These are phyloP conservation scores for Litsea cubeba DNA, from an alignment of 164 flowering plant species.

Conservation along the genomic window DNA sequence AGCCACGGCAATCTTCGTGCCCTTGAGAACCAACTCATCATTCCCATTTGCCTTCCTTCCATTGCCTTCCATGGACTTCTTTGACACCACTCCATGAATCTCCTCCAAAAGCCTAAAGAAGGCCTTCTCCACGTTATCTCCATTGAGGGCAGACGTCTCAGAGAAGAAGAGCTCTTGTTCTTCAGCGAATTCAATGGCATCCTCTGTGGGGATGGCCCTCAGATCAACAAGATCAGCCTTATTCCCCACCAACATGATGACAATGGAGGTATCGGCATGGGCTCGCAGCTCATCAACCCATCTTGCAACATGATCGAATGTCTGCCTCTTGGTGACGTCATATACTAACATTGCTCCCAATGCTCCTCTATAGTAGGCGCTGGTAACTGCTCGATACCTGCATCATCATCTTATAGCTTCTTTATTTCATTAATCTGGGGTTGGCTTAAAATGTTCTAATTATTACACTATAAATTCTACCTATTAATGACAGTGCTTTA, in stretches of 20 bases:
- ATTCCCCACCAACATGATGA: constrained; percentile 63
- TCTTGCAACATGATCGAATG: constrained; percentile 58
- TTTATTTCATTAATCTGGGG: neutral
- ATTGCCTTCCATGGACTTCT: constrained; percentile 33
- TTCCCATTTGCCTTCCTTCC: constrained; percentile 2
- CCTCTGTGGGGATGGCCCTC: constrained; percentile 48
- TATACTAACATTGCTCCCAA: constrained; percentile 70
- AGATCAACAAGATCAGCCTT: constrained; percentile 54
- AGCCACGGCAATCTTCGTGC: constrained; percentile 42
- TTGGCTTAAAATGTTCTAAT: neutral
- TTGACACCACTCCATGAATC: constrained; percentile 38
- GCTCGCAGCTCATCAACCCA: constrained; percentile 69
- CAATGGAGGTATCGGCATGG: constrained; percentile 61
- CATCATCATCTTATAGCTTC: neutral
- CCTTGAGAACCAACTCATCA: constrained; percentile 22
- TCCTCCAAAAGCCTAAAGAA: constrained; percentile 47
- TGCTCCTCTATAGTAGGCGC: constrained; percentile 81
- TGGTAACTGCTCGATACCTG: constrained; percentile 72
- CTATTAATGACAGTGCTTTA: neutral
- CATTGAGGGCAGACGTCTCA: constrained; percentile 61
- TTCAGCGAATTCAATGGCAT: constrained; percentile 59
- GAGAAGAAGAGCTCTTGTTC: constrained; percentile 56
- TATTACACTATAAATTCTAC: neutral
- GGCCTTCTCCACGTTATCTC: constrained; percentile 58
- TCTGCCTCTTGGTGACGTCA: constrained; percentile 57